Conservation (phyloP, 2,329 filamentous ascomycete genomes). For the Cladophialophora immunda region DNA sequence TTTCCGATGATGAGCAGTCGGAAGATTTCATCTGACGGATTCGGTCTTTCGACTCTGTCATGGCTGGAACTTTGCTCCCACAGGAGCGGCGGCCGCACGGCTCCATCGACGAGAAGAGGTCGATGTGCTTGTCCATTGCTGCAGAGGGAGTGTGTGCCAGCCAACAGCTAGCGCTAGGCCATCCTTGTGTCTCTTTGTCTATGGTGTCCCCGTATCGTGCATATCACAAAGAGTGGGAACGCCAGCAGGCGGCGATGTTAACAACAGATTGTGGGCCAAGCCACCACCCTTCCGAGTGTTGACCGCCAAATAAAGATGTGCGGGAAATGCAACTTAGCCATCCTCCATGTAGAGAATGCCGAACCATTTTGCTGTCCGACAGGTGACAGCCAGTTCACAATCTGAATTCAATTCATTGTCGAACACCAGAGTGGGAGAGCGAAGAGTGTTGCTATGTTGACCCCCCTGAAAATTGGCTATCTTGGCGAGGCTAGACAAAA, state of each 20-base stretch:
- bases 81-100: background rate
- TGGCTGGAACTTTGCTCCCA: background rate
- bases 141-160: background rate
- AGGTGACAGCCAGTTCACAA: background rate
- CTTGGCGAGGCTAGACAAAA: constrained; percentile 1
- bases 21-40: background rate
- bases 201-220: too few relatives aligned
- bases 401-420: background rate
- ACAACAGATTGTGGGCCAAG: too few relatives aligned
- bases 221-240: too few relatives aligned
- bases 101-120: background rate
- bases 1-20: background rate
- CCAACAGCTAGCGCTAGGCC: too few relatives aligned
- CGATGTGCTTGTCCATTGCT: background rate
- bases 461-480: background rate
- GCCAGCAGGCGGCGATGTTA: too few relatives aligned
- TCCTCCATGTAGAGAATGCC: background rate
- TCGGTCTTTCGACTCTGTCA: background rate
- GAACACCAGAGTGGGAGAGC: background rate
- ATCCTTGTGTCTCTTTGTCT: too few relatives aligned
- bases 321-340: background rate
- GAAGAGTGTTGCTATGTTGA: background rate
- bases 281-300: background rate
- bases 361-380: background rate
- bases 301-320: background rate